phyloP scores from a whole-genome alignment of 345 rosid species.

The Citrus cavaleriei region DNA sequence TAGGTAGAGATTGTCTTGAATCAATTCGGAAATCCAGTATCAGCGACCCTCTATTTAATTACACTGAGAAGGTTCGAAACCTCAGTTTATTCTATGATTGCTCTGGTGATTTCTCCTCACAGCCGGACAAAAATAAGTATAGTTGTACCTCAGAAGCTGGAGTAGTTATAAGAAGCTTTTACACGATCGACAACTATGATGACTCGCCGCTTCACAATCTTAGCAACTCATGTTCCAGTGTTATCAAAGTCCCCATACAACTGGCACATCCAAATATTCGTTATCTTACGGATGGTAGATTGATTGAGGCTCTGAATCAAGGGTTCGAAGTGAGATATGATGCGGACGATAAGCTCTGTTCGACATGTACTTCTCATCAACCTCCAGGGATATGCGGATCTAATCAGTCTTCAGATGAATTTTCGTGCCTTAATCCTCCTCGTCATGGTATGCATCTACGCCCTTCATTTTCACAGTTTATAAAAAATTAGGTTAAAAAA shows the following conservation, averaged over 20 bases:
- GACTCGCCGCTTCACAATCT: neutral
- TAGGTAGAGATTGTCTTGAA: conserved; percentile 8
- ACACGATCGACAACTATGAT: neutral
- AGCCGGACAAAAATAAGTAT: neutral
- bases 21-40: neutral
- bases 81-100: conserved; percentile 26
- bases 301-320: neutral
- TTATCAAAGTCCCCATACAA: neutral
- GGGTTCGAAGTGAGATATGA: neutral
- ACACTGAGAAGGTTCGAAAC: neutral
- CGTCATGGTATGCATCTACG: neutral
- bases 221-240: neutral
- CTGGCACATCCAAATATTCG: fast-evolving
- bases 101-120: no score
- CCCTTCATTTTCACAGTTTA: neutral
- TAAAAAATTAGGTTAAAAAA: no score
- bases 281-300: fast-evolving
- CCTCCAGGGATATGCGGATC: neutral
- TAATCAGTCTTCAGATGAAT: neutral
- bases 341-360: neutral
- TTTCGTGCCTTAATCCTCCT: neutral
- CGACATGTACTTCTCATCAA: neutral
- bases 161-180: neutral
- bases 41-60: neutral
- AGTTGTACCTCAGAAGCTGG: neutral